Conservation (phyloP, 257 asterid species). For the Cynanchum wilfordii region DNA sequence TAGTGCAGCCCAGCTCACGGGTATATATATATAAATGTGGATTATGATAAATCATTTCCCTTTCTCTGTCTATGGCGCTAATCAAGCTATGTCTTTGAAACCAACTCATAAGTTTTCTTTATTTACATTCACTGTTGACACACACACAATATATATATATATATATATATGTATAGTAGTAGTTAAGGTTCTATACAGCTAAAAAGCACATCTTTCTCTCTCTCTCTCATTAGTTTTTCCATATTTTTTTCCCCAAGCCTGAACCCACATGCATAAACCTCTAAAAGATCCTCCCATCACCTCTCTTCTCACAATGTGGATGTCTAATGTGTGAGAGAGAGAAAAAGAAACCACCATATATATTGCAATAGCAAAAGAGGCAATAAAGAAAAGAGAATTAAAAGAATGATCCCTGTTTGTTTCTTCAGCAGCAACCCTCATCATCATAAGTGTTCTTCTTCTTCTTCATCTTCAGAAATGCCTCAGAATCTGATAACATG, state of each 20-base stretch:
- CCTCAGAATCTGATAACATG: constrained; percentile 37
- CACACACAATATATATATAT: too few relatives aligned
- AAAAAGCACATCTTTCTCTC: constrained; percentile 10
- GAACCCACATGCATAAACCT: background rate
- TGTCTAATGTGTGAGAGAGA: background rate
- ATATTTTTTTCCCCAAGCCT: background rate
- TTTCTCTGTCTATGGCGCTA: constrained; percentile 32
- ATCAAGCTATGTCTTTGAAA: constrained; percentile 31
- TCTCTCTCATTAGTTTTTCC: too few relatives aligned
- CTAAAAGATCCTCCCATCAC: background rate
- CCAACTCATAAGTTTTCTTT: constrained; percentile 17
- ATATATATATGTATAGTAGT: too few relatives aligned
- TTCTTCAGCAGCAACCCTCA: constrained; percentile 17
- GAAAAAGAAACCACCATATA: background rate
- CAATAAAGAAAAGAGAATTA: background rate
- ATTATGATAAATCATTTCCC: constrained; percentile 7
- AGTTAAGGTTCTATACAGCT: constrained; percentile 9
- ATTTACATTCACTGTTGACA: background rate
- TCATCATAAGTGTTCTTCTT: constrained; percentile 5
- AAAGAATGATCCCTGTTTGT: constrained; percentile 29
- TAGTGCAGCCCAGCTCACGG: constrained; percentile 36
- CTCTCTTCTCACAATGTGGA: background rate
- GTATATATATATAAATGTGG: constrained; percentile 6
- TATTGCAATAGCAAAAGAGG: background rate
- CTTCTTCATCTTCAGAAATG: constrained; percentile 17